A percentile compares a stretch with the other conserved stretches of the same genome.
Conservation (phyloP, 108 stramenopile genomes). For the Nitzschia sp. region DNA sequence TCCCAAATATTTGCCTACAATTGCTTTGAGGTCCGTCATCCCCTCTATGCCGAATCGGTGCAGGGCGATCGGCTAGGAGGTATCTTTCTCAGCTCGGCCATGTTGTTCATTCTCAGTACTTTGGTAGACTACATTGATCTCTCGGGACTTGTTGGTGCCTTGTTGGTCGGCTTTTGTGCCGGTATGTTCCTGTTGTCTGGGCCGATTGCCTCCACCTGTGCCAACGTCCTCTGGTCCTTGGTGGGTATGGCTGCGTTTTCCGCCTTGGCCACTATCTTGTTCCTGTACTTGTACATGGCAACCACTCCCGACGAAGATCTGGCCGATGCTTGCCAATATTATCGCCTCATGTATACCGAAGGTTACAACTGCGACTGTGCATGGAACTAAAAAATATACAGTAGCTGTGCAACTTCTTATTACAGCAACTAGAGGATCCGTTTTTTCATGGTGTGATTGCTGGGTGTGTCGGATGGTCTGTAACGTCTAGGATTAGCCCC, state of each 20-base stretch:
- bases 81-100: constrained; percentile 35
- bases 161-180: constrained; percentile 42
- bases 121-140: constrained; percentile 53
- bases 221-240: constrained; percentile 44
- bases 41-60: constrained; percentile 14
- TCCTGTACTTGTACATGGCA: constrained; percentile 37
- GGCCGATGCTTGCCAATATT: constrained; percentile 78
- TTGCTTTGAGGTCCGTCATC: constrained; percentile 23
- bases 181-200: constrained; percentile 43
- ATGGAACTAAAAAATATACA: too few species aligned
- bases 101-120: constrained; percentile 32
- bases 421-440: too few species aligned
- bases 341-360: constrained; percentile 64
- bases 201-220: constrained; percentile 30
- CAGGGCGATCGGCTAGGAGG: constrained; percentile 40
- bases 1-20: constrained; percentile 43
- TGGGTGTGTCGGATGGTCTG: too few species aligned
- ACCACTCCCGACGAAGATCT: constrained; percentile 65
- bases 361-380: constrained; percentile 72
- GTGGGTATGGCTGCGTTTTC: constrained; percentile 48
- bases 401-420: too few species aligned
- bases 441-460: too few species aligned
- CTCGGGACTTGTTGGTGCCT: constrained; percentile 56
- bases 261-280: constrained; percentile 16
- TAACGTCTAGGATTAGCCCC: too few species aligned